Evolutionary conservation across 805 yeast species (phyloP), one percentile per base, ranked within the genome.

Genomic region (Hanseniaspora meyeri): DNA sequence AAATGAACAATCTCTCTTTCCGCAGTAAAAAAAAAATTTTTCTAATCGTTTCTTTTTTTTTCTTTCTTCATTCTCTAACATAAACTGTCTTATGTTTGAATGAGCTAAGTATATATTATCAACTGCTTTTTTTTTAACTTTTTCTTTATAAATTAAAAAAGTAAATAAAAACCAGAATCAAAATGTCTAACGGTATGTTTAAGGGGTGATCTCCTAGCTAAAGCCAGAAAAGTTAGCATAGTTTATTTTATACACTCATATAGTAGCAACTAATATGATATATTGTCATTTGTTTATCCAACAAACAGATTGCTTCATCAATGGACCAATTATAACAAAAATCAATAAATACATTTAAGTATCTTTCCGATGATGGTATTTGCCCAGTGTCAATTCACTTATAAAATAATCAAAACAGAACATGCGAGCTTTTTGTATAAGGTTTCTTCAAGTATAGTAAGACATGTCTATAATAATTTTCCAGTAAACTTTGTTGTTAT

Each of bases 201-300:
- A 61, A 66, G 70, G 71, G 71, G 71, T 68, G 71, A 65, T 67
- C 61, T 67, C 71, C 71, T 65, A 69, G 66, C 63, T 64, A 67
- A 68, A 68, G 65, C 71, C 70, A 63, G 49, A 43, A 53, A 53
- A 34, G 51, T 46, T 46, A 53, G 57, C 27, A 46, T 39, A 36
- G 49, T 34, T 42, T 32, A 34, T 46, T 46, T 24, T 24, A 31
- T 46, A 17, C 27, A 19, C 49, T 24, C 29, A 24, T 24, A 14
- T 42, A 24, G 45, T 42, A 42, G 45, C 24, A 24, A 27, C 29
- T 42, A 10, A 24, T 24, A 24, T 42, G 38, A 24, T 9, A 14
- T 24, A 12, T 27, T 42, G 16, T 42, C 9, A 42, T 42, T 16
- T 14, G 27, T 32, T 2, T 8, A 24, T 42, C 12, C 45, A 24